Evolutionary conservation across 177 flowering plant species (phyloP), one percentile per base, ranked within the genome.

Genomic region (Vitis hybrid): DNA sequence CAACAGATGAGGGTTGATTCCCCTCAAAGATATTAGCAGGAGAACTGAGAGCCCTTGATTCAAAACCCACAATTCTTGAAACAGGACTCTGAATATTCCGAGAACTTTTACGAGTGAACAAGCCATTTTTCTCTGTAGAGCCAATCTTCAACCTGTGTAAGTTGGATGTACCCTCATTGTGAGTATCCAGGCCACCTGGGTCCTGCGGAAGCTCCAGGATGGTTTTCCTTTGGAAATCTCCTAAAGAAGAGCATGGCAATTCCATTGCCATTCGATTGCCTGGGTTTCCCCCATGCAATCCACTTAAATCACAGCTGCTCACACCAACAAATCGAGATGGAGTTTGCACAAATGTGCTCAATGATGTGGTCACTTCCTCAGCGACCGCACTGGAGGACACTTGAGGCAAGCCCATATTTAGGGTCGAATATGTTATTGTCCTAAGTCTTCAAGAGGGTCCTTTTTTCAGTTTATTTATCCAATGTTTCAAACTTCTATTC

Each of bases 391-490:
- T 65, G 31, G 87, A 75, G 57, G 88, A 76, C 28, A 85, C 86
- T 71, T 88, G 92, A 73, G 94, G 94, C 83, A 92, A 82, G 20
- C 97, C 94, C 97, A 92, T 92, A 24, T 63, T 57, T 19, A 17
- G 56, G 18, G 31, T 64, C 59, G 14, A 66, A 59, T 28, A 14
- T 52, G 31, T 11, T 50, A 4, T 68, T 53, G 50, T 50, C n/a
- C 50, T 10, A 59, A 72, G 20, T 24, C 18, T 71, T 18, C 57
- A 38, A 57, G 15, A 64, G 10, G 10, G 13, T 19, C 33, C 61
- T 22, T 53, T 31, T 18, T 12, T 50, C 8, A 6, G 17, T 54
- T 14, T 11, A 53, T 38, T 73, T 73, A 56, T 15, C 53, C n/a
- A 15, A 52, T 4, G 53, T 11, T 13, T 6, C 52, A 33, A 15